A percentile compares a stretch with the other conserved stretches of the same genome.
These are phyloP conservation scores for Metarhizium robertsii DNA, from an alignment of 2,329 filamentous ascomycete genomes.

Conservation along the genomic window DNA sequence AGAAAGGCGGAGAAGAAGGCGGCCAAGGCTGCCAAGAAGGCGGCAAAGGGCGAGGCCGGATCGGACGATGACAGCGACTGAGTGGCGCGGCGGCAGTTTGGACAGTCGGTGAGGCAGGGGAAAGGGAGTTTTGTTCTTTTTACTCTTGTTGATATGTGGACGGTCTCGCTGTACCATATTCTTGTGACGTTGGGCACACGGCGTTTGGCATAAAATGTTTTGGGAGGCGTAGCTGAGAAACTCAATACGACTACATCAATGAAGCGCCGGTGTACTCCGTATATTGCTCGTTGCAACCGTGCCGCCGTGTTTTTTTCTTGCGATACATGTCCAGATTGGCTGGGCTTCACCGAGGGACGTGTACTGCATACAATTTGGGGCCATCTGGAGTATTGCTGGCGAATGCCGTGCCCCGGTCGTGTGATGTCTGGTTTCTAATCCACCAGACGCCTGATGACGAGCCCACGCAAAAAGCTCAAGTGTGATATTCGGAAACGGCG, in stretches of 20 bases:
- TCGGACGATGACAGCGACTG: slow-evolving; percentile 32
- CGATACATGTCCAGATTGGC: not conserved
- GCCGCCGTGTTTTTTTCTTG: not conserved
- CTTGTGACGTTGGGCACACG: slow-evolving; percentile 10
- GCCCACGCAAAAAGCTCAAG: too few relatives aligned
- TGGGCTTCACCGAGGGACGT: not conserved
- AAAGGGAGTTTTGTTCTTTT: slow-evolving; percentile 3
- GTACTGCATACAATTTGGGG: too few relatives aligned
- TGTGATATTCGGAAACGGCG: not conserved
- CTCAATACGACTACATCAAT: not conserved
- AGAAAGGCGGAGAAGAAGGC: slow-evolving; percentile 53
- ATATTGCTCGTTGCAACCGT: not conserved
- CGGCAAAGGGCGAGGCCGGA: slow-evolving; percentile 38
- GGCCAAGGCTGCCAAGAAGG: slow-evolving; percentile 47
- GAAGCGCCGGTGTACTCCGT: not conserved
- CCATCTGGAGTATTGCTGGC: too few relatives aligned
- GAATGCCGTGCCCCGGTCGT: too few relatives aligned
- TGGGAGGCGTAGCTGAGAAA: slow-evolving; percentile 4
- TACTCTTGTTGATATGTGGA: slow-evolving; percentile 10
- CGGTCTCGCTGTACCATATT: slow-evolving; percentile 13
- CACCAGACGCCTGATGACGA: too few relatives aligned
- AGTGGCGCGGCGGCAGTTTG: not conserved
- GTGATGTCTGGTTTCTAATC: too few relatives aligned
- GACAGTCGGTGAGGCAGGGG: not conserved
- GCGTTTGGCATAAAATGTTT: slow-evolving; percentile 14